phyloP scores from a whole-genome alignment of 1,284 basidiomycete genomes.

The Rhizoctonia solani region DNA sequence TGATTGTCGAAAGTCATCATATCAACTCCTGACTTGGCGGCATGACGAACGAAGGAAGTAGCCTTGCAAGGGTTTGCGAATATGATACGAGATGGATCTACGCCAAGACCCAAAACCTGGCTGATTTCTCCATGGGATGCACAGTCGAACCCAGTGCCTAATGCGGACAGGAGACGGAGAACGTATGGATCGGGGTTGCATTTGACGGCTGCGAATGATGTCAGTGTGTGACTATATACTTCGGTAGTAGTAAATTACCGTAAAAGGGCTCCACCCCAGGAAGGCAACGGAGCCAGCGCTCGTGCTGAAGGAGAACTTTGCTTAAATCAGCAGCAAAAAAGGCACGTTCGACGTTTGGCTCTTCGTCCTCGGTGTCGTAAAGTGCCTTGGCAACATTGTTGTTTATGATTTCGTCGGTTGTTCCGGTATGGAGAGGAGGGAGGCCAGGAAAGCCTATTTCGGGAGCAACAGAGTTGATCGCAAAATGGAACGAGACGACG shows the following conservation, averaged over 20 bases:
- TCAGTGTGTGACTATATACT: background rate
- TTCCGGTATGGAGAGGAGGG: constrained; percentile 67
- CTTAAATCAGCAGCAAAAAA: constrained; percentile 96
- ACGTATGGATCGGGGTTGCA: constrained; percentile 98
- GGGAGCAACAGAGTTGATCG: constrained; percentile 49
- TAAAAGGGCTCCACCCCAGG: constrained; percentile 93
- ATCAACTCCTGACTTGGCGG: constrained; percentile 77
- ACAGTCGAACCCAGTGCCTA: constrained; percentile 96
- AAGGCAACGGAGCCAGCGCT: constrained; percentile 80
- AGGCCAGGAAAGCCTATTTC: constrained; percentile 62
- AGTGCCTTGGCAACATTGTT: constrained; percentile 70
- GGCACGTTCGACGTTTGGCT: constrained; percentile 83
- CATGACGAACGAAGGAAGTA: constrained; percentile 86
- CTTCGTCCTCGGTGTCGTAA: constrained; percentile 47
- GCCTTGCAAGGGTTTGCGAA: constrained; percentile 99
- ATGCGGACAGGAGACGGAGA: constrained; percentile 83
- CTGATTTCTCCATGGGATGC: constrained; percentile 96
- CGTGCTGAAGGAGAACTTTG: constrained; percentile 84
- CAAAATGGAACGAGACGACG: constrained; percentile 45
- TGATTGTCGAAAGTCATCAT: constrained; percentile 99
- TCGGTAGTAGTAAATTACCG: constrained; percentile 54
- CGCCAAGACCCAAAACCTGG: constrained; percentile 74
- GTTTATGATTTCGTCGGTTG: constrained; percentile 70
- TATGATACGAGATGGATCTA: constrained; percentile 82
- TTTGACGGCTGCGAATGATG: constrained; percentile 71